Conservation (phyloP, 2,329 filamentous ascomycete genomes). For the Aspergillus aculeatinus region DNA sequence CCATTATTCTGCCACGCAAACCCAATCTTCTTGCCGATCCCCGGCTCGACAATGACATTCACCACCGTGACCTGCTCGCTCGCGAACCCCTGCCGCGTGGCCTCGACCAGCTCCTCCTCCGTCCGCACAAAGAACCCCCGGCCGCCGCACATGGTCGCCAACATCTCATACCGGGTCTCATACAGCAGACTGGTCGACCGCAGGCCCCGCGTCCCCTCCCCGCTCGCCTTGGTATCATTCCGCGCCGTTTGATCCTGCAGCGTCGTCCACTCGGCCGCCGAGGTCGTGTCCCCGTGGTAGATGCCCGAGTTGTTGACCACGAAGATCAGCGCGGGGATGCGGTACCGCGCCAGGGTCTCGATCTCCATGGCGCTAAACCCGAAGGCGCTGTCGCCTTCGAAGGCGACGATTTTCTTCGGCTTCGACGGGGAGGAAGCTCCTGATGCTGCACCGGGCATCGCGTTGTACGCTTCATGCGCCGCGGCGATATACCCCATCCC, state of each 20-base stretch:
- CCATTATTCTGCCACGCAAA: conserved; percentile 37
- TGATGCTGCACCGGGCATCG: conserved; percentile 22
- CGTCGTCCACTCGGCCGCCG: conserved; percentile 45
- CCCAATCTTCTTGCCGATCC: conserved; percentile 42
- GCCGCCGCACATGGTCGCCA: conserved; percentile 57
- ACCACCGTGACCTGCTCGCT: conserved; percentile 50
- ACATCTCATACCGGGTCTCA: conserved; percentile 56
- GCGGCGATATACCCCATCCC: conserved; percentile 59
- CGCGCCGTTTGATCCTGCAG: conserved; percentile 44
- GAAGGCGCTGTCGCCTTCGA: conserved; percentile 58
- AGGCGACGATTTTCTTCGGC: conserved; percentile 55
- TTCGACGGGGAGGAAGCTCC: not conserved
- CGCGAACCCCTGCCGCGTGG: conserved; percentile 53
- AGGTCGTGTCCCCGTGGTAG: conserved; percentile 47
- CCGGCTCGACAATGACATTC: conserved; percentile 57
- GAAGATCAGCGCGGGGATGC: conserved; percentile 56
- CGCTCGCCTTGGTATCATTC: conserved; percentile 26
- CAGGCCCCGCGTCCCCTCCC: conserved; percentile 35
- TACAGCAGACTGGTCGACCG: conserved; percentile 53
- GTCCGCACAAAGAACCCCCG: conserved; percentile 53
- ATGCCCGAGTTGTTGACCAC: conserved; percentile 58
- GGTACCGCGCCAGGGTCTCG: conserved; percentile 56
- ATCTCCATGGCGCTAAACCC: conserved; percentile 57
- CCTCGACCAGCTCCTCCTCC: conserved; percentile 52
- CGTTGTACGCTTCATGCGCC: conserved; percentile 56